Conservation (phyloP, 495 filamentous ascomycete genomes). For the Filosporella fistucella region DNA sequence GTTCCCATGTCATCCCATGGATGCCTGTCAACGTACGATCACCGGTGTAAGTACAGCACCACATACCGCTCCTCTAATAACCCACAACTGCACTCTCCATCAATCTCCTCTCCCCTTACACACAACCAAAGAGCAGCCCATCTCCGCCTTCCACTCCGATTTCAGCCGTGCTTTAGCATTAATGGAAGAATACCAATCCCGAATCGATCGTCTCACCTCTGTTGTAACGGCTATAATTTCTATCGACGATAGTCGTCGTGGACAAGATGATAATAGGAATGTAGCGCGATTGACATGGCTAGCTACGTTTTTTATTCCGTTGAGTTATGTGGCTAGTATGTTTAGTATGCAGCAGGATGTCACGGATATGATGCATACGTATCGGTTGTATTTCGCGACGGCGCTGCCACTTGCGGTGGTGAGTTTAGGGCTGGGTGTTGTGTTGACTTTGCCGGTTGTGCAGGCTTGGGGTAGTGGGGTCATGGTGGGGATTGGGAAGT, state of each 20-base stretch:
- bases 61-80: no score
- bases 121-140: no score
- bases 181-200: constrained; percentile 26
- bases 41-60: no score
- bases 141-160: no score
- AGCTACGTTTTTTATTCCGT: constrained; percentile 38
- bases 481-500: no score
- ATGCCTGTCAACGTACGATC: no score
- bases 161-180: no score
- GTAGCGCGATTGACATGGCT: constrained; percentile 38
- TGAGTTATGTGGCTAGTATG: constrained; percentile 32
- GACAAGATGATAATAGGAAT: constrained; percentile 24
- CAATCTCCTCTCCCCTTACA: no score
- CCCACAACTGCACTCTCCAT: no score
- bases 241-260: constrained; percentile 30
- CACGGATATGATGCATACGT: neutral
- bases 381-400: constrained; percentile 10
- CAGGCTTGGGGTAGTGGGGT: no score
- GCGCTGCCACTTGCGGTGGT: constrained; percentile 10
- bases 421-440: no score
- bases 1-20: constrained; percentile 2
- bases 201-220: constrained; percentile 30
- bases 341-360: constrained; percentile 32
- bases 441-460: no score
- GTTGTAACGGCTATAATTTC: constrained; percentile 29